phyloP scores from a whole-genome alignment of 108 stramenopile species.

The Cyclotella sp. region DNA sequence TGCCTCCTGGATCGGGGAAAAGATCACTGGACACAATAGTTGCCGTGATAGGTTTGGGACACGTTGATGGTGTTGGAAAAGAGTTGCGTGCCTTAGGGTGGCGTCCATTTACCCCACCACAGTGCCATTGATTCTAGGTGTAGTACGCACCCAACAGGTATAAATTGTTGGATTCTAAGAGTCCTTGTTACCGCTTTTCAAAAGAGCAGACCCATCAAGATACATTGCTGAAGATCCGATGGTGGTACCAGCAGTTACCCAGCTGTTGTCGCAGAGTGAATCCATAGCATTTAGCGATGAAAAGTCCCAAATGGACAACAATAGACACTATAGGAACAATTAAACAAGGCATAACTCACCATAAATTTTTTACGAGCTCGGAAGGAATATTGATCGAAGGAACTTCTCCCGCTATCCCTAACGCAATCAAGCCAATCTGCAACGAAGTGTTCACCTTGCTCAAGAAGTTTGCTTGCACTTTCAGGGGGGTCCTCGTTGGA shows the following conservation, averaged over 20 bases:
- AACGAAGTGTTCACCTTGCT: conserved; percentile 83
- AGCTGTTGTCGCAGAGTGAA: conserved; percentile 9
- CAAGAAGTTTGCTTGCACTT: conserved; percentile 71
- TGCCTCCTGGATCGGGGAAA: conserved; percentile 1
- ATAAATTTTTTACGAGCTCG: conserved; percentile 31
- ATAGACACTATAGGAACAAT: background rate
- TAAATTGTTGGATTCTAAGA: background rate
- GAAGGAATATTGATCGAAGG: conserved; percentile 39
- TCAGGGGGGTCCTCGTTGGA: conserved; percentile 64
- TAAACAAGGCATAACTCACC: conserved; percentile 3
- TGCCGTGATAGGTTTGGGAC: conserved; percentile 80
- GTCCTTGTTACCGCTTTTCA: conserved; percentile 36
- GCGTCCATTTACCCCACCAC: conserved; percentile 24
- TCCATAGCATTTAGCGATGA: background rate
- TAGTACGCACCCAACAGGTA: background rate
- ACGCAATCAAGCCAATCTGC: conserved; percentile 69
- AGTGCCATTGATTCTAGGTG: background rate
- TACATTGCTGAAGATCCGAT: conserved; percentile 45
- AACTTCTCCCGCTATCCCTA: conserved; percentile 53
- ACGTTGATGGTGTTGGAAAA: conserved; percentile 76
- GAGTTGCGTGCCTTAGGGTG: conserved; percentile 68
- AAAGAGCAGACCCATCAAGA: conserved; percentile 43
- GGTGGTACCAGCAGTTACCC: conserved; percentile 56
- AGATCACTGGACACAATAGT: conserved; percentile 55
- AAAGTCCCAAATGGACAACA: background rate